Evolutionary conservation across 805 yeast species (phyloP).

Genomic region (Kazachstania viticola): DNA sequence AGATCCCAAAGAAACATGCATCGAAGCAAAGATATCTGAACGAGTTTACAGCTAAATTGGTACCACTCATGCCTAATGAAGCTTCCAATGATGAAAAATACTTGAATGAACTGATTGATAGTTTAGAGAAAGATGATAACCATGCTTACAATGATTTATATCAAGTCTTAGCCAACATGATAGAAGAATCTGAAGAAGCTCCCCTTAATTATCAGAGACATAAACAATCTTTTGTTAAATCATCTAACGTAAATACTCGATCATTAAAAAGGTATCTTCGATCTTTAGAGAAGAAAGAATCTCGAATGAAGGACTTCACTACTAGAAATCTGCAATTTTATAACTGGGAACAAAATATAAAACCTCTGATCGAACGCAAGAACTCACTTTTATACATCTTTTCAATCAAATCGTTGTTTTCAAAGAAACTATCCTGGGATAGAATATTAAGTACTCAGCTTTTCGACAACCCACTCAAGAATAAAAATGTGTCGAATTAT

Average conservation of each 20-base stretch:
- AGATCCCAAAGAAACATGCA: neutral
- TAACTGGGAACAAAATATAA: conserved; percentile 14
- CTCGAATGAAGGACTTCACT: conserved; percentile 11
- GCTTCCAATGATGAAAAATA: neutral
- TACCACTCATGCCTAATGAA: conserved; percentile 1
- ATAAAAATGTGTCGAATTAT: conserved; percentile 1
- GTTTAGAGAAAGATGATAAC: conserved; percentile 1
- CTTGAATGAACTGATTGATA: conserved; percentile 1
- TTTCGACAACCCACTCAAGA: too few species aligned
- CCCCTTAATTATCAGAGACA: too few species aligned
- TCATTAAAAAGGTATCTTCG: conserved; percentile 14
- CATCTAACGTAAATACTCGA: conserved; percentile 6
- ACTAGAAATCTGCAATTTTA: too few species aligned
- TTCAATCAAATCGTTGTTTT: too few species aligned
- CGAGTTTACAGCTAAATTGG: neutral
- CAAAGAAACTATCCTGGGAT: too few species aligned
- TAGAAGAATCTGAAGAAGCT: conserved; percentile 6
- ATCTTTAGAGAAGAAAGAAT: conserved; percentile 12
- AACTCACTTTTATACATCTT: too few species aligned
- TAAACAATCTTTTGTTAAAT: too few species aligned
- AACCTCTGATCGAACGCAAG: conserved; percentile 2
- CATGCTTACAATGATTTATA: conserved; percentile 5
- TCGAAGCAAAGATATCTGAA: neutral
- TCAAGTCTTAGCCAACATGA: conserved; percentile 4
- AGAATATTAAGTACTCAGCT: too few species aligned